Evolutionary conservation across 2,329 filamentous ascomycete species (phyloP), one percentile per base, ranked within the genome.

Genomic region (Verticillium tricorpus): DNA sequence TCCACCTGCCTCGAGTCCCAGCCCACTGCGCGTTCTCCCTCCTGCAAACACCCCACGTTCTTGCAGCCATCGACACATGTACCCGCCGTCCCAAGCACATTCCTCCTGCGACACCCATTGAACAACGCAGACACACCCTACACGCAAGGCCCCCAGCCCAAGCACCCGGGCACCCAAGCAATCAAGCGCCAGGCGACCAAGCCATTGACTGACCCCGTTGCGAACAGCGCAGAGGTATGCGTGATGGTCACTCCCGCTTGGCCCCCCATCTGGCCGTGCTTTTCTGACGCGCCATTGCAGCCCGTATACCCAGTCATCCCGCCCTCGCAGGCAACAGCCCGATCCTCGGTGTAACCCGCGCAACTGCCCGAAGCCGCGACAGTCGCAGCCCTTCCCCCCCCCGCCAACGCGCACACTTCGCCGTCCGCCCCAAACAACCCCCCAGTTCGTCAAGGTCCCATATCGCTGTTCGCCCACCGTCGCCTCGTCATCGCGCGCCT

Each of bases 271-370:
- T 22, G 45, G 45, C 45, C 45, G 12, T 50, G 45, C 62, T 66
- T 66, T 66, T 74, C 74, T 76, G 72, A 76, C 74, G 72, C 73
- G 72, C 70, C 69, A 73, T 66, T 74, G 72, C 74, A 76, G 74
- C 70, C 63, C 60, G 60, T 62, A 60, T 55, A 56, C 60, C 61
- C 57, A 59, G 59, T 58, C 61, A 56, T 58, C 57, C 39, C 39
- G 57, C 39, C 15, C 37, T 25, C 39, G 45, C 39, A 59, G 58
- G 58, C 45, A 59, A 34, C 64, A 62, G 64, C 62, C 61, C 64
- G 63, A 61, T 60, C 56, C 56, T 56, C 58, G 61, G 64, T 66
- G 64, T 66, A 66, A 66, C 64, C 64, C 58, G 45, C 45, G 31
- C 31, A 52, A 52, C 45, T 52, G 45, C 45, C 45, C 45, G 45